Evolutionary conservation across 192 early-diverging fungal species (phyloP).

Genomic region (Rhizophagus sp.): DNA sequence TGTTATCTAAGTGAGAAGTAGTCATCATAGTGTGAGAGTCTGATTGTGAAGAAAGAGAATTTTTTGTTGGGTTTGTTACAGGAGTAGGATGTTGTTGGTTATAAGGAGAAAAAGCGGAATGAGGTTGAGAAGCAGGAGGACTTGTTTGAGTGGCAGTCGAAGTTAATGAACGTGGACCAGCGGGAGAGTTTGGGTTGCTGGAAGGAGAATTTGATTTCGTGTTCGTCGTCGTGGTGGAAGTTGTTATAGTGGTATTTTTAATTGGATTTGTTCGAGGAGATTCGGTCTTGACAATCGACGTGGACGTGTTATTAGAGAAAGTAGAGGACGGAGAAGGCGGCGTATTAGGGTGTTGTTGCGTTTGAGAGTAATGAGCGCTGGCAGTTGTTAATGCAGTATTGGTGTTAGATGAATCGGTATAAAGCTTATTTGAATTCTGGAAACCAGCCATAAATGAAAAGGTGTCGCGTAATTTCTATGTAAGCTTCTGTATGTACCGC

Average conservation of each 20-base stretch:
- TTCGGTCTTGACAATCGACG: conserved; percentile 1
- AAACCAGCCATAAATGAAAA: conserved; percentile 29
- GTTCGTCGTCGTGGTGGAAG: conserved; percentile 11
- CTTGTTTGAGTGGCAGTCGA: not conserved
- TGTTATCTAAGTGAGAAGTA: conserved; percentile 25
- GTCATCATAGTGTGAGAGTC: conserved; percentile 16
- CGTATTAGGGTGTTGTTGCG: conserved; percentile 10
- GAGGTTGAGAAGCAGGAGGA: not conserved
- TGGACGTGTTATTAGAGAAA: conserved; percentile 8
- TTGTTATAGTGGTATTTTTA: not conserved
- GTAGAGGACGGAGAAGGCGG: conserved; percentile 29
- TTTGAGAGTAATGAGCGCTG: conserved; percentile 18
- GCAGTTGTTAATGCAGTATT: conserved; percentile 28
- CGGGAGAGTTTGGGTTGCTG: conserved; percentile 24
- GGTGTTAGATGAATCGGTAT: conserved; percentile 28
- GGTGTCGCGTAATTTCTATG: conserved; percentile 1
- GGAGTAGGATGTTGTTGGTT: conserved; percentile 29
- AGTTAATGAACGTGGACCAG: conserved; percentile 25
- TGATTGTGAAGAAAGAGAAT: conserved; percentile 4
- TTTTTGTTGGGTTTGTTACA: conserved; percentile 22
- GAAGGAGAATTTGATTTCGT: conserved; percentile 5
- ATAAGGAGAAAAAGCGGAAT: conserved; percentile 25
- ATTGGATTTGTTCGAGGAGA: conserved; percentile 3
- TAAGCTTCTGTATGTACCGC: conserved; percentile 29
- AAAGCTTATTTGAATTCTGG: conserved; percentile 30